Base-by-base conservation (phyloP, 208 protist genomes). In the Crithidia fasciculata region DNA sequence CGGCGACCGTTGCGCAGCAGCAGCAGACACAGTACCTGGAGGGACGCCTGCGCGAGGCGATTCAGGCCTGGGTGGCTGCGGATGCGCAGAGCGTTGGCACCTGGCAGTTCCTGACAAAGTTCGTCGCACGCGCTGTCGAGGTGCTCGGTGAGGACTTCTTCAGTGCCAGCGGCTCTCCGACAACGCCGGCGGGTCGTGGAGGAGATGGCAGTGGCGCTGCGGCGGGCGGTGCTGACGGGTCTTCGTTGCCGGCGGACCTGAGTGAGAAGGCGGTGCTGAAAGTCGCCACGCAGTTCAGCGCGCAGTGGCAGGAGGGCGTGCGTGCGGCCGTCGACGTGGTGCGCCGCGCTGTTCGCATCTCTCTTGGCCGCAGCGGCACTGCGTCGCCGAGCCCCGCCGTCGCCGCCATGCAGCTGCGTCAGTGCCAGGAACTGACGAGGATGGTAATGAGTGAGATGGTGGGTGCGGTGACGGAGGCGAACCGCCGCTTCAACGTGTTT, bases 91-190 rank as follows among this genome's bases (percentile, higher is more conserved):
- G 5, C 44, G 19, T 58, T 54, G 68, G 73, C n/a, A 68, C 61
- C 16, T 80, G 77, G 65, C 66, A 43, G 13, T 71, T 65, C 56
- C 28, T 91, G n/a, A 71, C 82, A 64, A 45, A 67, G 18, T 85
- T 87, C 55, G 39, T 85, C 10, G 56, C 56, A 10, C 55, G 65
- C 18, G 82, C 81, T 12, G 75, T 85, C 19, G 43, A 44, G 39
- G 41, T 53, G 36, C 62, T 91, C 44, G 89, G 86, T 10, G 69
- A 49, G 36, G 69, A 72, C 28, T 91, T 87, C 72, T 88, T 94
- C 45, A 53, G 63, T 4, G 40, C 76, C 7, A 61, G 47, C 41
- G 43, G 19, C 37, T 15, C 18, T 15, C 16, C 28, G 18, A 13
- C 49, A 40, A 10, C 66, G 47, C 47, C 64, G 12, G 45, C 36